A percentile compares a stretch with the other conserved stretches of the same genome.
These are phyloP conservation scores for Candida tammaniensis DNA, from an alignment of 805 yeast genomes.

Conservation along the genomic window DNA sequence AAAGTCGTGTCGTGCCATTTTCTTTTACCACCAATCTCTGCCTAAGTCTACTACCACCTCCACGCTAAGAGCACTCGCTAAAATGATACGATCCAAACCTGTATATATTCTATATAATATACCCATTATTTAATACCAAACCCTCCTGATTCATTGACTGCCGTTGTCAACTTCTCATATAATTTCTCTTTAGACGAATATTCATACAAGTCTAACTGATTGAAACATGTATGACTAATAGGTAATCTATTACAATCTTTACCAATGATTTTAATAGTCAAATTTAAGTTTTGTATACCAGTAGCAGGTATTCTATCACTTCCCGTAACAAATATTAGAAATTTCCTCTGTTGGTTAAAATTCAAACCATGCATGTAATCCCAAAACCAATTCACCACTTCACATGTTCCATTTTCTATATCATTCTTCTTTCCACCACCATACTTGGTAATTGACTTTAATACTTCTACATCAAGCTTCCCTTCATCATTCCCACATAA, in stretches of 20 bases:
- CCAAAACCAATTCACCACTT: conserved; percentile 83
- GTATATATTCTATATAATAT: no score
- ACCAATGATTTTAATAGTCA: conserved; percentile 53
- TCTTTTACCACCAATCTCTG: no score
- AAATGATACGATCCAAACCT: no score
- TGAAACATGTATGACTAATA: conserved; percentile 91
- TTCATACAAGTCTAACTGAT: conserved; percentile 75
- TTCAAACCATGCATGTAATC: conserved; percentile 53
- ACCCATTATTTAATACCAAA: conserved; percentile 64
- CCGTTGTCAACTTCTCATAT: conserved; percentile 55
- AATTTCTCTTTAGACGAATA: conserved; percentile 59
- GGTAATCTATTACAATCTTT: conserved; percentile 58
- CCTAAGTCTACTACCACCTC: no score
- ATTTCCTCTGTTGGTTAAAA: conserved; percentile 51
- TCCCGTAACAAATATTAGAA: conserved; percentile 81
- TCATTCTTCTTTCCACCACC: conserved; percentile 24
- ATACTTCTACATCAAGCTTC: conserved; percentile 60
- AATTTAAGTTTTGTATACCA: conserved; percentile 72
- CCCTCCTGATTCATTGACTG: conserved; percentile 79
- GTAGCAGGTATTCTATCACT: conserved; percentile 92
- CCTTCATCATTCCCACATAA: conserved; percentile 73
- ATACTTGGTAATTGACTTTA: conserved; percentile 73
- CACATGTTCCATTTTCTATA: conserved; percentile 27
- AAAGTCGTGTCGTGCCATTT: no score
- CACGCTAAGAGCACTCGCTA: no score